Base-by-base conservation (phyloP, 2,329 filamentous ascomycete genomes). In the Hypoxylon sp. region DNA sequence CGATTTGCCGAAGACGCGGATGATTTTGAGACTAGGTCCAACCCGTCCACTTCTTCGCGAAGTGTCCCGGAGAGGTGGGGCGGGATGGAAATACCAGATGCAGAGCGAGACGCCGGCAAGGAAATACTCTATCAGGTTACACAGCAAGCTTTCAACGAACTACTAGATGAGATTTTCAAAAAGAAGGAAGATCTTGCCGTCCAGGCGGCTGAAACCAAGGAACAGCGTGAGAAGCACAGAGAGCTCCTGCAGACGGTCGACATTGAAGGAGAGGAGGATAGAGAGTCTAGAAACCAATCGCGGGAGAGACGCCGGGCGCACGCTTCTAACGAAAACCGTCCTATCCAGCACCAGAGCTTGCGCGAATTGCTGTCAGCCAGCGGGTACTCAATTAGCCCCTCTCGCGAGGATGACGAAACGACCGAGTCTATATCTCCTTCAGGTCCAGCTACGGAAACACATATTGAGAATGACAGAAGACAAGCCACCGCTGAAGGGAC, bases 101-200 rank as follows among this genome's bases (percentile, higher is more conserved):
- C 91, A 0, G 94, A 97, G 78, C 87, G 87, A 65, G 94, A 97
- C 78, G 90, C 93, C 5, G 94, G 93, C 39, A 93, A 92, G 73
- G 94, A 98, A 77, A 92, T 98, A 3, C 83, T 98, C 0, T 98
- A 97, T 76, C 93, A 97, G 78, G 90, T 97, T 33, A 94, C 93
- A 0, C 94, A 98, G 79, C 92, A 97, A 79, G 92, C 94, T 0
- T 93, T 97, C 81, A 98, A 98, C 75, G 94, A 98, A 80, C 84
- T 98, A 1, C 87, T 99, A 0, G 93, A 98, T 76, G 87, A 90
- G 1, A 85, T 99, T 0, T 99, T 99, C 82, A 91, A 91, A 72
- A 84, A 87, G 3, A 91, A 91, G 71, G 95, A 98, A 79, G 90
- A 94, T 70, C 79, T 93, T 17, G 90, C 94, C 1, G 81, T 96